Evolutionary conservation across 306 rosid species (phyloP).

Genomic region (Cucurbita maxima): DNA sequence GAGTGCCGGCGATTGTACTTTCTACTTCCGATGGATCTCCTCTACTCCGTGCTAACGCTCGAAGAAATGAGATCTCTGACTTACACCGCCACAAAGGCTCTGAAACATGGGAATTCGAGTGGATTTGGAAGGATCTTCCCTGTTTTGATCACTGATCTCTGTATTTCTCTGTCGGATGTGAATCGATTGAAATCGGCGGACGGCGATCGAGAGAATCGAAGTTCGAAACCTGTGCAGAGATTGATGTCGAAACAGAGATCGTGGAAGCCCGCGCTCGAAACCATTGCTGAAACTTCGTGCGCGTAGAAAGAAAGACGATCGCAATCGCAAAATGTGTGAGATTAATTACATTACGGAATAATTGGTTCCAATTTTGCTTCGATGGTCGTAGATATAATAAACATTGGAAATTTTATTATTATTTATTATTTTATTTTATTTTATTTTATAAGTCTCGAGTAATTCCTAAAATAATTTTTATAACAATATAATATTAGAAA

Average conservation of each 20-base stretch:
- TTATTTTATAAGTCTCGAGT: too few species aligned
- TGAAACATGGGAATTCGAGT: slow-evolving; percentile 33
- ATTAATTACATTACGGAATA: not conserved
- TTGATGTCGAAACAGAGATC: slow-evolving; percentile 58
- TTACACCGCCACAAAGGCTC: slow-evolving; percentile 43
- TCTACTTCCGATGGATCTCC: slow-evolving; percentile 76
- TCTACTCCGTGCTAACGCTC: slow-evolving; percentile 65
- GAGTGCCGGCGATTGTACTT: slow-evolving; percentile 41
- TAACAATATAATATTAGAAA: too few species aligned
- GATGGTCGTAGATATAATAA: not conserved
- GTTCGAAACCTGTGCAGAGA: slow-evolving; percentile 22
- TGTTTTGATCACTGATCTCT: slow-evolving; percentile 32
- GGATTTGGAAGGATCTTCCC: slow-evolving; percentile 64
- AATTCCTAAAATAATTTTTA: too few species aligned
- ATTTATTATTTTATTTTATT: too few species aligned
- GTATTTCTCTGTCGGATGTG: slow-evolving; percentile 39
- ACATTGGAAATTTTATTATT: not conserved
- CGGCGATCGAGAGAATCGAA: not conserved
- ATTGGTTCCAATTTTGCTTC: not conserved
- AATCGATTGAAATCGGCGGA: slow-evolving; percentile 14
- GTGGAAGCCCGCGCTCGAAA: slow-evolving; percentile 81
- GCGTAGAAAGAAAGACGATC: not conserved
- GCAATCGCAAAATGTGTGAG: not conserved
- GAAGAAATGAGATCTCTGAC: slow-evolving; percentile 61
- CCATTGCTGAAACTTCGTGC: slow-evolving; percentile 56